Percentiles rank a stretch among this genome's conserved stretches.
phyloP scores from a whole-genome alignment of 768 basidiomycete genomes.

The Boletus pseudo-olivaceus region DNA sequence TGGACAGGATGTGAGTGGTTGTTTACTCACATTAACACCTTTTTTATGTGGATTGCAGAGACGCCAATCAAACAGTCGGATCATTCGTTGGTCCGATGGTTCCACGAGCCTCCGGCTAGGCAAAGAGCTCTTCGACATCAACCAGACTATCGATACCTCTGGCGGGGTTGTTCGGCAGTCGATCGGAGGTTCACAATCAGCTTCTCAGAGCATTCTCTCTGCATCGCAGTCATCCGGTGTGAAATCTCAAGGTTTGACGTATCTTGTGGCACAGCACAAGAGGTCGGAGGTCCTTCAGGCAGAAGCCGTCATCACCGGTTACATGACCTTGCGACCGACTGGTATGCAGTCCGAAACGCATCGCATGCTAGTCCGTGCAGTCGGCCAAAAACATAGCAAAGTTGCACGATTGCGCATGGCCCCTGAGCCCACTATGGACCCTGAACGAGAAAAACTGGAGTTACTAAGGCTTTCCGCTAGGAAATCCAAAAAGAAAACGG shows the following conservation, averaged over 20 bases:
- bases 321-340: slow-evolving; percentile 80
- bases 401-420: slow-evolving; percentile 76
- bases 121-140: slow-evolving; percentile 91
- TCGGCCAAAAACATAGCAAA: slow-evolving; percentile 82
- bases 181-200: slow-evolving; percentile 43
- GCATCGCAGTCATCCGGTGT: slow-evolving; percentile 35
- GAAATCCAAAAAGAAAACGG: slow-evolving; percentile 58
- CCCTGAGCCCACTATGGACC: slow-evolving; percentile 72
- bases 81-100: slow-evolving; percentile 96
- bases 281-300: slow-evolving; percentile 82
- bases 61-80: slow-evolving; percentile 84
- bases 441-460: slow-evolving; percentile 70
- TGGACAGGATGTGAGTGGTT: slow-evolving; percentile 67
- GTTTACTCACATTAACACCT: background rate
- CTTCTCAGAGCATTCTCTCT: slow-evolving; percentile 39
- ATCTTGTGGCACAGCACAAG: slow-evolving; percentile 88
- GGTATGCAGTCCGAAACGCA: slow-evolving; percentile 91
- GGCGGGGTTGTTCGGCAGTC: slow-evolving; percentile 60
- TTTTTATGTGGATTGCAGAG: slow-evolving; percentile 40
- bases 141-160: slow-evolving; percentile 73
- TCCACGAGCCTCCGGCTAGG: slow-evolving; percentile 86
- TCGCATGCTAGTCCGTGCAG: slow-evolving; percentile 81
- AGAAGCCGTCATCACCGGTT: slow-evolving; percentile 78
- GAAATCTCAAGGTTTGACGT: slow-evolving; percentile 75
- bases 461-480: slow-evolving; percentile 59